Evolutionary conservation across 2,329 filamentous ascomycete genomes (phyloP).

Genomic region (Teratosphaeria epicoccoides): DNA sequence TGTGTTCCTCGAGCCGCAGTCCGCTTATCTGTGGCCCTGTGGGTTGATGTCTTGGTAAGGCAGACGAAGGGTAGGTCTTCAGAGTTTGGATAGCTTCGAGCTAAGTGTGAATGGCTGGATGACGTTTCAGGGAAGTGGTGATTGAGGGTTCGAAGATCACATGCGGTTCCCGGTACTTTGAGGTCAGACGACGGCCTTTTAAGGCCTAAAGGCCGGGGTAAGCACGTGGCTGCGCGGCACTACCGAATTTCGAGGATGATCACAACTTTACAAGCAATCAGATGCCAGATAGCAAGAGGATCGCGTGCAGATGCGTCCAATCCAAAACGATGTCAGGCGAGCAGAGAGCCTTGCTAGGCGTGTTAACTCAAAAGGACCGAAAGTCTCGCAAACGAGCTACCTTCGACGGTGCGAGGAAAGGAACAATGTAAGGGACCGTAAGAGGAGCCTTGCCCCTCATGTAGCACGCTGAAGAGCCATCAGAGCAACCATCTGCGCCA

Average conservation of each 20-base stretch:
- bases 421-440: not conserved
- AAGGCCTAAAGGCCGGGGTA: not conserved
- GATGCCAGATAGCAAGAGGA: not conserved
- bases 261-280: not conserved
- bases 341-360: not conserved
- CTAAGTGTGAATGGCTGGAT: not conserved
- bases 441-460: constrained; percentile 4
- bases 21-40: not conserved
- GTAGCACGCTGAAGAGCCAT: constrained; percentile 3
- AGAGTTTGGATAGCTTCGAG: not conserved
- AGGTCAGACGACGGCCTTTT: constrained; percentile 1
- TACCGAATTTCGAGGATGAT: not conserved
- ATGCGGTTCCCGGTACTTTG: not conserved
- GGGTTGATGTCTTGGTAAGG: not conserved
- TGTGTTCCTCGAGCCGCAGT: not conserved
- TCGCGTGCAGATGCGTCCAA: not conserved
- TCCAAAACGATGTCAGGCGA: not conserved
- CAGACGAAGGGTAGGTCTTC: not conserved
- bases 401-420: not conserved
- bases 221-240: constrained; percentile 1
- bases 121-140: constrained; percentile 1
- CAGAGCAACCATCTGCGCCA: not conserved
- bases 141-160: constrained; percentile 1
- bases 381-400: not conserved
- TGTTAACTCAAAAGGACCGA: not conserved